phyloP scores from a whole-genome alignment of 768 basidiomycete genomes.

The Suillus ampliporus region DNA sequence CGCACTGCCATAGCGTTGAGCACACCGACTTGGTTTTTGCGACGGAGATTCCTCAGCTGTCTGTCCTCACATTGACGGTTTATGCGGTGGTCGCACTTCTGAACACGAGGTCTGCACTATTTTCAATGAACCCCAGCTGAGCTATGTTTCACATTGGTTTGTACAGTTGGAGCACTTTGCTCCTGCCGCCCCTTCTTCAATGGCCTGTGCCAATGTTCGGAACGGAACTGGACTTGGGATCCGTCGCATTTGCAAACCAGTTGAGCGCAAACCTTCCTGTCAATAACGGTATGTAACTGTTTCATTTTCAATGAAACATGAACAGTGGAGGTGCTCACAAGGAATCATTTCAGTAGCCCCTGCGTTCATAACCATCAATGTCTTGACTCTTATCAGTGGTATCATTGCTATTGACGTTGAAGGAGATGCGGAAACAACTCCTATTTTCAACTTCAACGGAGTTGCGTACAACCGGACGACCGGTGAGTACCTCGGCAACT shows the following conservation, averaged over 20 bases:
- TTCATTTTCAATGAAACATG: not conserved
- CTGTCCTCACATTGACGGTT: not conserved
- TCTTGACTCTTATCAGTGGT: not conserved
- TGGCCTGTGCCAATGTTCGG: not conserved
- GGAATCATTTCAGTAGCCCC: not conserved
- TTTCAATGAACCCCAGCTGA: no score
- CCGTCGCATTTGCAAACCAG: not conserved
- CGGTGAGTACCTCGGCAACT: not conserved
- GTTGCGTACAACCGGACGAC: not conserved
- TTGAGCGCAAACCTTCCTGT: not conserved
- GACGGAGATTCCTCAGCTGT: not conserved
- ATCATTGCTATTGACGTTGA: no score
- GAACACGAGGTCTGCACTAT: no score
- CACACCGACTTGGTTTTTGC: not conserved
- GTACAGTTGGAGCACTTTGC: not conserved
- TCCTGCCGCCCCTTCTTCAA: not conserved
- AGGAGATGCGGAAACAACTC: not conserved
- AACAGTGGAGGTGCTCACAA: not conserved
- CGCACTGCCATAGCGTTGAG: no score
- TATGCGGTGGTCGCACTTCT: no score
- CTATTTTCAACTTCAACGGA: not conserved
- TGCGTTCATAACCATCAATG: not conserved
- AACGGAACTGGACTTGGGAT: not conserved
- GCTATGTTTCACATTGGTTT: not conserved
- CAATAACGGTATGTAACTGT: fast-evolving